These are phyloP conservation scores for Populus euphratica DNA, from an alignment of 345 rosid species.

Conservation along the genomic window DNA sequence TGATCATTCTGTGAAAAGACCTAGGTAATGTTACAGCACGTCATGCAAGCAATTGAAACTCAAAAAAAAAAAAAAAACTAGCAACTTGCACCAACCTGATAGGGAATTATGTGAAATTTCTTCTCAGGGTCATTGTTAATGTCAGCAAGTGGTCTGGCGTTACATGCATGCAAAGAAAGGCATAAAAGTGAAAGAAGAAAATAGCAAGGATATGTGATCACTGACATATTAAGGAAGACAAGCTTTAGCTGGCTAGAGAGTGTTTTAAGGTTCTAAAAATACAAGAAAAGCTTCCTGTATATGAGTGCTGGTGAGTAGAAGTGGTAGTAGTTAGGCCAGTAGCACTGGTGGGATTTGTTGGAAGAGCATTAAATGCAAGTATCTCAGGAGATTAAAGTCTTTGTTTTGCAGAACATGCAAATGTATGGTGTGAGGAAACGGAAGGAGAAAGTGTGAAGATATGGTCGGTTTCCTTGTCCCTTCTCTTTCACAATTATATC, in stretches of 20 bases:
- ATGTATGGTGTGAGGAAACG: constrained; percentile 43
- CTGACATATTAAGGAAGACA: constrained; percentile 23
- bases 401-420: constrained; percentile 45
- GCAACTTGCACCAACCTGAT: constrained; percentile 24
- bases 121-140: constrained; percentile 20
- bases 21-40: neutral
- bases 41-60: neutral
- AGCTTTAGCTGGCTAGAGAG: neutral
- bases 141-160: constrained; percentile 42
- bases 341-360: constrained; percentile 15
- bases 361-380: constrained; percentile 47
- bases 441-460: constrained; percentile 17
- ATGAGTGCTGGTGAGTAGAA: neutral
- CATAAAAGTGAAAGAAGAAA: constrained; percentile 36
- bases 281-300: neutral
- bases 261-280: neutral
- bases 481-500: constrained; percentile 24
- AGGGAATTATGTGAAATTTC: constrained; percentile 19
- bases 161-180: constrained; percentile 41
- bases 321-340: constrained; percentile 4
- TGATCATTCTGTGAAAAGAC: neutral
- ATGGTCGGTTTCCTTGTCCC: constrained; percentile 49
- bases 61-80: neutral
- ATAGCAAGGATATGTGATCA: constrained; percentile 15
- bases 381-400: constrained; percentile 21